Evolutionary conservation across 2,329 filamentous ascomycete species (phyloP).

Genomic region (Rutstroemia sp.): DNA sequence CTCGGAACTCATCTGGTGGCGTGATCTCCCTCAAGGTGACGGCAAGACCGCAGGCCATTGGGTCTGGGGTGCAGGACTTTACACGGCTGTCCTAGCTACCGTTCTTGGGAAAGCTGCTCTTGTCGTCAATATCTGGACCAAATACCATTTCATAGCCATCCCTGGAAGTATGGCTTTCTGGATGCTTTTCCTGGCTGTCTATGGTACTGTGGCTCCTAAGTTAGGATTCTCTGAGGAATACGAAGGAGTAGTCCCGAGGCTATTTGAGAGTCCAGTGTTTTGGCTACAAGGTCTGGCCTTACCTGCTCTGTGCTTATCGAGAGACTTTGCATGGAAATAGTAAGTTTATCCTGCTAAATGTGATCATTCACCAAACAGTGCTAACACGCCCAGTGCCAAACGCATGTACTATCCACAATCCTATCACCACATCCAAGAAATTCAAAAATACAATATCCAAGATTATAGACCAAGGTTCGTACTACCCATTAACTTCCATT

Average conservation of each 20-base stretch:
- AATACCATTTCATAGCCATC: constrained; percentile 93
- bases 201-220: constrained; percentile 79
- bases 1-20: constrained; percentile 71
- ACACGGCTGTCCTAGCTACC: constrained; percentile 87
- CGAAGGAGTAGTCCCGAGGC: constrained; percentile 69
- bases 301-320: constrained; percentile 71
- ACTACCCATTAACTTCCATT: not conserved
- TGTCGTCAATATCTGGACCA: constrained; percentile 97
- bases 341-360: constrained; percentile 25
- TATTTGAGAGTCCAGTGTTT: constrained; percentile 79
- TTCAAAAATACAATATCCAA: constrained; percentile 99
- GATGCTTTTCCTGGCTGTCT: constrained; percentile 83
- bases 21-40: constrained; percentile 70
- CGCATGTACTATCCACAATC: constrained; percentile 94
- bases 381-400: constrained; percentile 49
- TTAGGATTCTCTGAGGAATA: constrained; percentile 78
- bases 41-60: constrained; percentile 85
- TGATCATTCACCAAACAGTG: not conserved
- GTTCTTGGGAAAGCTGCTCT: constrained; percentile 92
- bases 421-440: constrained; percentile 98
- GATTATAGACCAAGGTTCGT: constrained; percentile 89
- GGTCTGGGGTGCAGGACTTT: constrained; percentile 95
- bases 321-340: constrained; percentile 97
- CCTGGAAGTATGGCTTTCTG: constrained; percentile 88
- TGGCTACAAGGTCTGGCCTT: constrained; percentile 84